phyloP scores from a whole-genome alignment of 2,329 filamentous ascomycete genomes.

The Paraphaeosphaeria minitans region DNA sequence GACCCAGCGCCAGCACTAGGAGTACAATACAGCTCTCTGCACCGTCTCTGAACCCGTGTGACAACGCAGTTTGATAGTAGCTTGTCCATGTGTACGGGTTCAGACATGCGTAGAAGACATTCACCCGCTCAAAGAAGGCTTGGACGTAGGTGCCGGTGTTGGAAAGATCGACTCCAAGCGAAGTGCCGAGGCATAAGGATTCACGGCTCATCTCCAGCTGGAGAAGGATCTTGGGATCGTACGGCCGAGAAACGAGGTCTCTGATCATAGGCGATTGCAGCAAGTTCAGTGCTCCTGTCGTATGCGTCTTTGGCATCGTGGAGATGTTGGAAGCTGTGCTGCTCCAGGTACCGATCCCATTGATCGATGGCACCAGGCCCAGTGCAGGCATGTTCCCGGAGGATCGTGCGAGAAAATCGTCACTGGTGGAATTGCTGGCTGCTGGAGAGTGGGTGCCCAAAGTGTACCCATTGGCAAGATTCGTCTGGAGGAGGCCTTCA shows the following conservation, averaged over 20 bases:
- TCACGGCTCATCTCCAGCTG: conserved; percentile 81
- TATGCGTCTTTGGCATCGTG: conserved; percentile 84
- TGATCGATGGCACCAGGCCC: conserved; percentile 48
- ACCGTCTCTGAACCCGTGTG: conserved; percentile 76
- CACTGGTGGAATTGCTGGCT: conserved; percentile 52
- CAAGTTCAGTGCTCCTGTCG: conserved; percentile 77
- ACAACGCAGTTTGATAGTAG: conserved; percentile 75
- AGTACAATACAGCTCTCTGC: conserved; percentile 83
- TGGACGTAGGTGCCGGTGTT: conserved; percentile 77
- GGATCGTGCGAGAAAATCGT: conserved; percentile 49
- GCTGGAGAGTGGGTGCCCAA: conserved; percentile 62
- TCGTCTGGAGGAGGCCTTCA: conserved; percentile 77
- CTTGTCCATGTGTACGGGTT: conserved; percentile 80
- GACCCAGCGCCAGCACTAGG: conserved; percentile 76
- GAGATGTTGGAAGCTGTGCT: conserved; percentile 71
- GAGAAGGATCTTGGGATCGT: conserved; percentile 80
- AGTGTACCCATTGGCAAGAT: conserved; percentile 61
- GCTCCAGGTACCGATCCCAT: conserved; percentile 74
- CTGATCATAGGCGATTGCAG: conserved; percentile 82
- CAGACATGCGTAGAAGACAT: conserved; percentile 84
- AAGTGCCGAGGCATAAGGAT: conserved; percentile 65
- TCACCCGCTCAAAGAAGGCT: conserved; percentile 80
- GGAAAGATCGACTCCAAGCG: conserved; percentile 71
- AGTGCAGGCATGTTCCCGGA: conserved; percentile 43
- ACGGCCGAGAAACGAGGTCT: conserved; percentile 75